Evolutionary conservation across 805 yeast genomes (phyloP).

Genomic region (Vanderwaltozyma yarrowii): DNA sequence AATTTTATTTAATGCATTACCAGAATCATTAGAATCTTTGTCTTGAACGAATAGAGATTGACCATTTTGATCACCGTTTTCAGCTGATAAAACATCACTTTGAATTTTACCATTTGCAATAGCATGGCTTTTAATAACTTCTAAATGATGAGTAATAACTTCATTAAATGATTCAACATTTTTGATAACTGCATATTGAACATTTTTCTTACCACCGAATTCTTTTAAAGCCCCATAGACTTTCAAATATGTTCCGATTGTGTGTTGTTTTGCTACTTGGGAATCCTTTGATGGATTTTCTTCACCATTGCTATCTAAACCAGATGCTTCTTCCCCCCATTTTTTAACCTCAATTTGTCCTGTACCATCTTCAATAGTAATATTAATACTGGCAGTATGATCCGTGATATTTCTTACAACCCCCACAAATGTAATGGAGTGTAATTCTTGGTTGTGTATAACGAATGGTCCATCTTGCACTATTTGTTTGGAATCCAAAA

Average conservation of each 20-base stretch:
- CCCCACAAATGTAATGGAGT: slow-evolving; percentile 57
- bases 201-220: slow-evolving; percentile 51
- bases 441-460: slow-evolving; percentile 49
- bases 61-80: slow-evolving; percentile 18
- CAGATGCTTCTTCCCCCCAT: slow-evolving; percentile 43
- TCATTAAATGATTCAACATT: slow-evolving; percentile 56
- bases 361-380: slow-evolving; percentile 72
- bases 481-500: slow-evolving; percentile 47
- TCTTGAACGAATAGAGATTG: slow-evolving; percentile 37
- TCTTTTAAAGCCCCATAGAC: slow-evolving; percentile 49
- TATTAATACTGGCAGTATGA: slow-evolving; percentile 42
- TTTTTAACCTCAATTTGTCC: slow-evolving; percentile 54
- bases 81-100: slow-evolving; percentile 8
- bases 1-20: slow-evolving; percentile 34
- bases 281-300: slow-evolving; percentile 15
- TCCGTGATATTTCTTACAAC: slow-evolving; percentile 56
- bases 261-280: slow-evolving; percentile 27
- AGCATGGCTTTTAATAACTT: slow-evolving; percentile 49
- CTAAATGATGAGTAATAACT: slow-evolving; percentile 55
- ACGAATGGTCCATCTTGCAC: slow-evolving; percentile 61
- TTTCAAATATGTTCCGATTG: slow-evolving; percentile 48
- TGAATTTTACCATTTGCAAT: slow-evolving; percentile 41
- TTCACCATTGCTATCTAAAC: slow-evolving; percentile 24
- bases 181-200: slow-evolving; percentile 53
- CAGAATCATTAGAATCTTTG: slow-evolving; percentile 25